Evolutionary conservation across 352 stramenopile genomes (phyloP), one percentile per base, ranked within the genome.

Genomic region (Phytophthora cactorum): DNA sequence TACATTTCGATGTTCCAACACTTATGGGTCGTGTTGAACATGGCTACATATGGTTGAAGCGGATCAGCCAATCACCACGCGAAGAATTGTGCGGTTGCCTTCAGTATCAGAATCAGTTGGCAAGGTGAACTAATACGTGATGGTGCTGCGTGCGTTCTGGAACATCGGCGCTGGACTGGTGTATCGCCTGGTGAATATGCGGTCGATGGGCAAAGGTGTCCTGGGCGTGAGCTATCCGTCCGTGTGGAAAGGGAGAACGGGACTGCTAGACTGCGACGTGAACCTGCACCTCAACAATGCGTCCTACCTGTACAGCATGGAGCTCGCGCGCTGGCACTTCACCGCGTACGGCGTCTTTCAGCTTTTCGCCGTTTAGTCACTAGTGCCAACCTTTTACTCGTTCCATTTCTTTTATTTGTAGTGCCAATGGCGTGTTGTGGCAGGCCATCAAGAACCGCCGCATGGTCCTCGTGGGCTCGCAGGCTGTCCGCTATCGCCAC

Each of bases 251-350:
- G 84, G 74, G 8, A 81, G 86, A 11, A 71, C 80, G 5, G 84
- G 85, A 0, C 65, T 95, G 17, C 68, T 95, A 15, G 89, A 96
- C 70, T 90, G 85, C 41, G 89, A 95, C 61, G 60, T 95, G 65
- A 95, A 95, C 53, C n/a, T 93, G 47, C 89, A 96, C 59, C 68
- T 95, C 6, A 96, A 96, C 80, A 96, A 96, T 63, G 71, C 89
- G 4, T 81, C 82, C 5, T 95, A 91, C 52, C 65, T 95, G 44
- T 95, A 88, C 79, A 86, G 75, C 64, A 93, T 89, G 77, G 89
- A 96, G 68, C 85, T 96, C 27, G 89, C 89, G 34, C 87, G 89
- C 14, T 96, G 89, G 89, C 83, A 95, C 55, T 83, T 92, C 38
- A 82, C 70, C 3, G 86, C 79, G 87, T 95, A 77, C 59, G 27